Evolutionary conservation across 371 early-diverging fungal genomes (phyloP).

Genomic region (Mortierella sp.): DNA sequence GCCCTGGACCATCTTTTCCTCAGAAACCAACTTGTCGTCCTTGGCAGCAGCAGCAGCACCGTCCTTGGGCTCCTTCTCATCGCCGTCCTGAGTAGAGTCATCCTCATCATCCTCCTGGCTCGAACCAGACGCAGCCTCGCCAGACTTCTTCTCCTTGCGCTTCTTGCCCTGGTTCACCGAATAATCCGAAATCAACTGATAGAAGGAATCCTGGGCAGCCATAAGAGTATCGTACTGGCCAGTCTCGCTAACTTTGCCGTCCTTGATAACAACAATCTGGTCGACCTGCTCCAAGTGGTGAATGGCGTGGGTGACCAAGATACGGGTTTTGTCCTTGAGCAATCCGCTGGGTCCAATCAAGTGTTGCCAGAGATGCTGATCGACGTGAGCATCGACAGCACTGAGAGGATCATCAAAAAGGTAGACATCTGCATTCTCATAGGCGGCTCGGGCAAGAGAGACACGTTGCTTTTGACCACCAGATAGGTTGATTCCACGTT

Average conservation of each 20-base stretch:
- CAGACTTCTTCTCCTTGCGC: slow-evolving; percentile 18
- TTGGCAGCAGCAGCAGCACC: slow-evolving; percentile 43
- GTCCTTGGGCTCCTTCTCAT: slow-evolving; percentile 15
- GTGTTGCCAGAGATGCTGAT: slow-evolving; percentile 44
- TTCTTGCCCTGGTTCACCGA: slow-evolving; percentile 22
- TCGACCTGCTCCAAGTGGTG: slow-evolving; percentile 59
- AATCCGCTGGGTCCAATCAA: slow-evolving; percentile 69
- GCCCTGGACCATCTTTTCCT: slow-evolving; percentile 74
- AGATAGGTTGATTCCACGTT: slow-evolving; percentile 63
- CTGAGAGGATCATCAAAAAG: slow-evolving; percentile 82
- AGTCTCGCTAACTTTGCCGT: slow-evolving; percentile 66
- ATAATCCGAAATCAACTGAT: slow-evolving; percentile 59
- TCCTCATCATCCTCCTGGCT: slow-evolving; percentile 6
- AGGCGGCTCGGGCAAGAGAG: slow-evolving; percentile 62
- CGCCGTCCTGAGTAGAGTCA: slow-evolving; percentile 11
- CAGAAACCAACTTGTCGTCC: slow-evolving; percentile 60
- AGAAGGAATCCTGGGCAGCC: slow-evolving; percentile 56
- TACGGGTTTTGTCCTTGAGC: slow-evolving; percentile 65
- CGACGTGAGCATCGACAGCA: slow-evolving; percentile 86
- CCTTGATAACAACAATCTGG: slow-evolving; percentile 64
- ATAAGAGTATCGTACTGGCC: slow-evolving; percentile 67
- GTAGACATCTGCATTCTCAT: slow-evolving; percentile 63
- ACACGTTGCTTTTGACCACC: slow-evolving; percentile 71
- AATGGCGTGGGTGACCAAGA: slow-evolving; percentile 62
- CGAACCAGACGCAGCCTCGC: neutral